These are phyloP conservation scores for Suillus fuscotomentosus DNA, from an alignment of 768 basidiomycete species.

Conservation along the genomic window DNA sequence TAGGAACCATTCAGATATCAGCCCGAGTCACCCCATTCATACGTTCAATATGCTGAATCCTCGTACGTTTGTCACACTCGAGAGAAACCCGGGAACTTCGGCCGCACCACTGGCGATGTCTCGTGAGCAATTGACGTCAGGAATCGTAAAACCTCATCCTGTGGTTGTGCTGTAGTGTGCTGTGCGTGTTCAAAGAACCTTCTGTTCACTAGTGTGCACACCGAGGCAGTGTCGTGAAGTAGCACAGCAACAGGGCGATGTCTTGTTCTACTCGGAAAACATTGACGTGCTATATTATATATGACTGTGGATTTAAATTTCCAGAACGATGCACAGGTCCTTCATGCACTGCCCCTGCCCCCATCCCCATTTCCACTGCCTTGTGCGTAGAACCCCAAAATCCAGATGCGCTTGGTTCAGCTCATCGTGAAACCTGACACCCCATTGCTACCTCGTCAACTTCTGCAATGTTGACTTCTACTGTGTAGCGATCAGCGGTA, in stretches of 20 bases:
- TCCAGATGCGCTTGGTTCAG: slow-evolving; percentile 14
- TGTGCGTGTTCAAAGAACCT: background rate
- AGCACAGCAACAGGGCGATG: background rate
- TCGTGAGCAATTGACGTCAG: background rate
- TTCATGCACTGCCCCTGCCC: too few relatives aligned
- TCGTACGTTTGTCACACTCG: background rate
- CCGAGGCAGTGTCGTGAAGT: background rate
- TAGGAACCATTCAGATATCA: background rate
- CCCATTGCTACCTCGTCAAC: slow-evolving; percentile 2
- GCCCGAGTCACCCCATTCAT: background rate
- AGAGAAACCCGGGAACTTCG: background rate
- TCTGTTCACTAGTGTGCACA: background rate
- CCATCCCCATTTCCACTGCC: background rate
- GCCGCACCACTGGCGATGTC: background rate
- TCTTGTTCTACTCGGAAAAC: background rate
- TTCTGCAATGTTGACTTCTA: background rate
- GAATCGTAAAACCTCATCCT: background rate
- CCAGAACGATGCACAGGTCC: background rate
- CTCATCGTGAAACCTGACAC: slow-evolving; percentile 5
- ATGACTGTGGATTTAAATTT: background rate
- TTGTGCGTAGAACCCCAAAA: background rate
- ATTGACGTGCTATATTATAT: background rate
- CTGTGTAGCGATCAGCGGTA: too few relatives aligned
- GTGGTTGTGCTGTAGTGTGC: background rate
- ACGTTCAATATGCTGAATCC: background rate